Evolutionary conservation across 2,329 filamentous ascomycete genomes (phyloP), one percentile per base, ranked within the genome.

Genomic region (Monilinia fructicola): DNA sequence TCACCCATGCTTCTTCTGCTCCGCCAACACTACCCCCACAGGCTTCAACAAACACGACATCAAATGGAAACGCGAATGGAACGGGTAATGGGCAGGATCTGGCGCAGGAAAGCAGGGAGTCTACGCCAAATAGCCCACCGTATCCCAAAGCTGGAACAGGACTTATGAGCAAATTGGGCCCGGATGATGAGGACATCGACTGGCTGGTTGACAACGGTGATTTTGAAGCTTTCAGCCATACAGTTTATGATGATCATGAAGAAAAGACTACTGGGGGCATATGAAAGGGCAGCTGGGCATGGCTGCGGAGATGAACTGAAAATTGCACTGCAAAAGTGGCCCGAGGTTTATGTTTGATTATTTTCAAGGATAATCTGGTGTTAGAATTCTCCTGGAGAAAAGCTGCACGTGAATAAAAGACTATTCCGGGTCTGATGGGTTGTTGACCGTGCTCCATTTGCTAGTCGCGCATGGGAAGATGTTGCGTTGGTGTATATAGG

Each of bases 61-160:
- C 38, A 4, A 65, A 58, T 40, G 66, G 31, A 48, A 53, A 54
- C 5, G 7, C n/a, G 21, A 64, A 69, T 50, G 74, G 71, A 14
- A 76, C 77, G 40, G 71, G 70, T 40, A 74, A 73, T 28, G 60
- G 26, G 2, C 60, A 64, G 42, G 60, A 50, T 11, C 9, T 38
- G 18, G 28, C n/a, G 23, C 76, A 77, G 14, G 78, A 79, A 55
- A 81, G 81, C 55, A 69, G 76, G 56, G 77, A 79, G n/a, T 82
- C 83, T 68, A 82, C 86, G 56, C 78, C 80, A 46, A 83, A 84
- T 55, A 86, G 87, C 72, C 82, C 85, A 38, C 81, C 87, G 54
- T 90, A 90, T 70, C 87, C 87, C 0, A 83, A 83, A 69, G 80
- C 87, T 9, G 88, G 87, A 1, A 82, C 87, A 65, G 87, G 88